Base-by-base conservation (phyloP, 176 grass and related monocot species). In the Phoenix roebelenii region DNA sequence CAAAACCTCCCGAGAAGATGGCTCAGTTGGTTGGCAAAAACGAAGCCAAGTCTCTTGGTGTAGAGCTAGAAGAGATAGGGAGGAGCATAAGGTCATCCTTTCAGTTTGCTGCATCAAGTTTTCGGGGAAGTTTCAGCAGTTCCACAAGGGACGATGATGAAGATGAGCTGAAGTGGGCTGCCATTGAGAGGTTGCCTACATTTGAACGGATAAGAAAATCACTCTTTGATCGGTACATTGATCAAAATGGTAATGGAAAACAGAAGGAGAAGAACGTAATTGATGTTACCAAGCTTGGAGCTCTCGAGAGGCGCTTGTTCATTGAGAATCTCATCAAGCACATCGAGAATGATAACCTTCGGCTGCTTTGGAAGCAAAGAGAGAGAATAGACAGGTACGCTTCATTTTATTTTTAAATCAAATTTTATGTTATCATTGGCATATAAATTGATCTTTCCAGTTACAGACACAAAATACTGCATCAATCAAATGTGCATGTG, bases 341-440 rank as follows among this genome's bases (percentile, higher is more conserved):
- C 50, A 75, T 89, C 18, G 68, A 66, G n/a, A 51, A 61, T 1
- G 82, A 95, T 51, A 89, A 95, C 72, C 67, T 82, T 59, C 82
- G 54, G 4, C 67, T 95, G 62, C 75, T 95, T 39, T 65, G 66
- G 16, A 75, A 86, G 72, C 89, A 89, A 78, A 87, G 85, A 23
- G 68, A 60, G 19, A 72, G 89, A 35, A 89, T 89, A 72, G 89
- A 89, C 55, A 69, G 77, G 65, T 82, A 73, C 29, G 3, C 25
- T 54, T 26, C 50, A 69, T 26, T 4, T 16, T 44, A 6, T 26
- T 22, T 25, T 3, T 3, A 5, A 5, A 54, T 18, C 5, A 10
- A 25, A 50, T 63, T 7, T 49, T 35, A 24, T 5, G 4, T 35
- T n/a, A 3, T 9, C 9, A 48, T 20, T 5, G 57, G 22, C 49